Evolutionary conservation across 2,329 filamentous ascomycete genomes (phyloP), one percentile per base, ranked within the genome.

Genomic region (Dothidotthia symphoricarpi): DNA sequence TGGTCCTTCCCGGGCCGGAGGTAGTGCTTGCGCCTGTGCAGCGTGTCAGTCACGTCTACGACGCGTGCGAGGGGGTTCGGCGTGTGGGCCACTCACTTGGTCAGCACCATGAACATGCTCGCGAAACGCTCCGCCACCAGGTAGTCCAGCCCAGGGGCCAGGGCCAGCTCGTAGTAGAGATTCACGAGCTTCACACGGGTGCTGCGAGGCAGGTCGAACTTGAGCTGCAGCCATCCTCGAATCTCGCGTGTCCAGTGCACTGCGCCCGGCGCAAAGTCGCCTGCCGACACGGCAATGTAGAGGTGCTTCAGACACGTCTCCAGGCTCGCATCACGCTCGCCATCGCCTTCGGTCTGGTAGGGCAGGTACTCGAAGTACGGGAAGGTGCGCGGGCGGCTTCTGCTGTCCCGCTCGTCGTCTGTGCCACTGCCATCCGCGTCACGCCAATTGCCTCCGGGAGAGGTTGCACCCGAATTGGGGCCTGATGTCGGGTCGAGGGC

Each of bases 221-320:
- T 98, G 68, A 98, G 81, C 36, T 85, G 86, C 51, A 98, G 76
- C 93, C 94, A 98, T 68, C 86, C 88, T 62, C 90, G 82, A 31
- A 98, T 83, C 77, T 98, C 93, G 53, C 91, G 83, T 12, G 93
- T 96, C 93, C 93, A 98, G 69, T 98, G 91, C 45, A 95, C 76
- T 17, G 91, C 93, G 24, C 93, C 93, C 0, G 91, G 88, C 16
- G 86, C 84, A 68, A 97, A 97, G 68, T 98, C 93, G 51, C 95
- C 89, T 3, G 93, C 85, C 63, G 89, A 85, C 48, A 98, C 77
- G 40, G 91, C 81, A 55, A 96, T 87, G 66, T 95, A 97, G 19
- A 98, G 83, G 61, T 95, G 87, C 66, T 90, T 93, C 53, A 97
- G 76, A 55, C 96, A 97, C 63, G 89, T 88, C 30, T 85, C 77